These are phyloP conservation scores for Lepraria neglecta DNA, from an alignment of 495 filamentous ascomycete species.

Conservation along the genomic window DNA sequence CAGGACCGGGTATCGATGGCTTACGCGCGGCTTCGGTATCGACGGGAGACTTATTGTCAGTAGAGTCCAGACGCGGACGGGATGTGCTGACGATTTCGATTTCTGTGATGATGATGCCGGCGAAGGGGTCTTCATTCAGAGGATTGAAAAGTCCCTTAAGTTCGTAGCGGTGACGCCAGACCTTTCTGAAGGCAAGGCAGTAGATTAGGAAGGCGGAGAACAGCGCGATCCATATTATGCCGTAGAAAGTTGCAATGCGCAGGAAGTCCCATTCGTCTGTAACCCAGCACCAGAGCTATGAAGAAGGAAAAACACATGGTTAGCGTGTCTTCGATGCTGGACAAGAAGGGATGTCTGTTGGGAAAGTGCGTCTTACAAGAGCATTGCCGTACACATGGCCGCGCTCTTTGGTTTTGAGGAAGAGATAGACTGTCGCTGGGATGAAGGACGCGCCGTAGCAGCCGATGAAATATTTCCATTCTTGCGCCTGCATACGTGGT, in stretches of 20 bases:
- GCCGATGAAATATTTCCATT: constrained; percentile 61
- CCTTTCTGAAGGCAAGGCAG: constrained; percentile 62
- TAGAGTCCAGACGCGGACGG: constrained; percentile 28
- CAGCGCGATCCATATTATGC: constrained; percentile 70
- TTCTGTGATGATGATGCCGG: constrained; percentile 53
- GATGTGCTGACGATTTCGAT: constrained; percentile 39
- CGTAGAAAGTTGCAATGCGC: constrained; percentile 74
- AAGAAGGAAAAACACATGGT: neutral
- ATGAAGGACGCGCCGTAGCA: constrained; percentile 76
- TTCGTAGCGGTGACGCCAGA: constrained; percentile 50
- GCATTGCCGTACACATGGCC: constrained; percentile 70
- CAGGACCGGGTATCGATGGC: neutral
- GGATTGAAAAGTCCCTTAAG: constrained; percentile 43
- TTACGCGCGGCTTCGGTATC: too few relatives aligned
- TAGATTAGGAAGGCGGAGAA: constrained; percentile 67
- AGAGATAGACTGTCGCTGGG: constrained; percentile 61
- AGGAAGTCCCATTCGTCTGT: constrained; percentile 60
- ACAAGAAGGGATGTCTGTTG: neutral
- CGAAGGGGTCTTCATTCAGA: constrained; percentile 43
- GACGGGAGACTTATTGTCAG: constrained; percentile 6
- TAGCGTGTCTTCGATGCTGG: neutral
- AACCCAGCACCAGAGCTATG: constrained; percentile 78
- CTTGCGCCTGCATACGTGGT: constrained; percentile 57
- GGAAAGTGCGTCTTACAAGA: constrained; percentile 36
- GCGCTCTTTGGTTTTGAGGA: constrained; percentile 44